phyloP scores from a whole-genome alignment of 176 grass and related monocot species.

The Coix lacrymajobi region DNA sequence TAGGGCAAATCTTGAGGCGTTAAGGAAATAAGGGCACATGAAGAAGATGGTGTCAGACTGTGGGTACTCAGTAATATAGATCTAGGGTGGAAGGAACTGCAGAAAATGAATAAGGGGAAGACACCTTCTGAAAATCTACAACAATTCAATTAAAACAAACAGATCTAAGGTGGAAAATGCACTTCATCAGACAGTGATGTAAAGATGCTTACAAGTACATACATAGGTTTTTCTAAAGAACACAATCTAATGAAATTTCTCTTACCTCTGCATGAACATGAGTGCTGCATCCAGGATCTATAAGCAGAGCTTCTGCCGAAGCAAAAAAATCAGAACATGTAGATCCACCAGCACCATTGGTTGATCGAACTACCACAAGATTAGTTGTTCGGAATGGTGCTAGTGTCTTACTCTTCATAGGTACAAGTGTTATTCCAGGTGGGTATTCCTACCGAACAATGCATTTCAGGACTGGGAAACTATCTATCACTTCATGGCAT shows the following conservation, averaged over 20 bases:
- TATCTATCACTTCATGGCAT: not conserved
- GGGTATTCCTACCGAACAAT: slow-evolving; percentile 72
- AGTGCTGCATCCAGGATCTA: slow-evolving; percentile 90
- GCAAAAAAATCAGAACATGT: slow-evolving; percentile 34
- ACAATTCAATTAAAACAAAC: not conserved
- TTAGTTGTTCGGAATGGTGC: slow-evolving; percentile 87
- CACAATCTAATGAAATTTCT: not conserved
- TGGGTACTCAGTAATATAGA: not conserved
- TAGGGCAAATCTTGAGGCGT: not conserved
- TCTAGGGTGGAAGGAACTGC: not conserved
- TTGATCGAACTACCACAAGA: slow-evolving; percentile 56
- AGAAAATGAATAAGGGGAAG: not conserved
- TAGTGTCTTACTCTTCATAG: slow-evolving; percentile 88
- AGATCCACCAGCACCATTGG: slow-evolving; percentile 6
- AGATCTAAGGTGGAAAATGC: not conserved
- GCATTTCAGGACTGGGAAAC: not conserved
- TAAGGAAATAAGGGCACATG: not conserved
- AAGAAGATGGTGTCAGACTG: not conserved
- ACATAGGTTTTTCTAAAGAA: not conserved
- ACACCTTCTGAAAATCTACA: slow-evolving; percentile 1
- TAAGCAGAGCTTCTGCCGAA: slow-evolving; percentile 60
- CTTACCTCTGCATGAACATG: slow-evolving; percentile 65
- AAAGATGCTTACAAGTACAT: not conserved
- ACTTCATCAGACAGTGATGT: not conserved
- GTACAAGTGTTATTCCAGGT: slow-evolving; percentile 80